Evolutionary conservation across 306 rosid species (phyloP).

Genomic region (Lagenaria siceraria): DNA sequence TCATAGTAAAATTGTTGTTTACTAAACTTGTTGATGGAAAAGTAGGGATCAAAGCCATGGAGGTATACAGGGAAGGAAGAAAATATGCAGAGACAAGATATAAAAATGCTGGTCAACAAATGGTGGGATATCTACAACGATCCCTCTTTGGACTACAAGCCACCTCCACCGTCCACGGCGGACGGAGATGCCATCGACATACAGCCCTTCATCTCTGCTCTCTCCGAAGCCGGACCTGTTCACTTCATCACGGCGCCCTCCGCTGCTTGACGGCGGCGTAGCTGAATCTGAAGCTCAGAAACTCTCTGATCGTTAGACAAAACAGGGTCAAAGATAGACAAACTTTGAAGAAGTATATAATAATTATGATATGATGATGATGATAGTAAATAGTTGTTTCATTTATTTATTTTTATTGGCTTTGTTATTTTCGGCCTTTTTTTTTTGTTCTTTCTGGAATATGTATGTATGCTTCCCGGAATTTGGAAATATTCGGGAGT

Average conservation of each 20-base stretch:
- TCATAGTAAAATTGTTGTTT: too few species aligned
- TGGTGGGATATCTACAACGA: conserved; percentile 72
- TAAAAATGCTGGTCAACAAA: conserved; percentile 49
- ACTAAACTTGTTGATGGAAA: too few species aligned
- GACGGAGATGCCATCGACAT: conserved; percentile 7
- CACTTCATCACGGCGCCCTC: conserved; percentile 52
- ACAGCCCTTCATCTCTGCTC: conserved; percentile 37
- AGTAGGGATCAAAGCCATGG: conserved; percentile 86
- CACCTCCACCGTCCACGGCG: not conserved
- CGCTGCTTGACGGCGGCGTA: conserved; percentile 31
- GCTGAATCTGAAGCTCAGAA: not conserved
- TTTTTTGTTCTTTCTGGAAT: not conserved
- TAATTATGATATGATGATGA: not conserved
- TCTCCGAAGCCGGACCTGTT: conserved; percentile 31
- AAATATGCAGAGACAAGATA: conserved; percentile 75
- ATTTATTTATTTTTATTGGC: not conserved
- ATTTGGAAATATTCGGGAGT: not conserved
- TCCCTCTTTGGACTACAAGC: conserved; percentile 36
- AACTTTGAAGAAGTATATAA: not conserved
- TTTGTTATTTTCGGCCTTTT: not conserved
- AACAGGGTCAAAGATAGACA: not conserved
- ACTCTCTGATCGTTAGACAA: not conserved
- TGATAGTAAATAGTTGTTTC: not conserved
- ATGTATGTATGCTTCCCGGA: not conserved
- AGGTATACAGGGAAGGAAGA: conserved; percentile 68